These are phyloP conservation scores for Saccharomyces hybrid DNA, from an alignment of 1,139 yeast genomes.

Conservation along the genomic window DNA sequence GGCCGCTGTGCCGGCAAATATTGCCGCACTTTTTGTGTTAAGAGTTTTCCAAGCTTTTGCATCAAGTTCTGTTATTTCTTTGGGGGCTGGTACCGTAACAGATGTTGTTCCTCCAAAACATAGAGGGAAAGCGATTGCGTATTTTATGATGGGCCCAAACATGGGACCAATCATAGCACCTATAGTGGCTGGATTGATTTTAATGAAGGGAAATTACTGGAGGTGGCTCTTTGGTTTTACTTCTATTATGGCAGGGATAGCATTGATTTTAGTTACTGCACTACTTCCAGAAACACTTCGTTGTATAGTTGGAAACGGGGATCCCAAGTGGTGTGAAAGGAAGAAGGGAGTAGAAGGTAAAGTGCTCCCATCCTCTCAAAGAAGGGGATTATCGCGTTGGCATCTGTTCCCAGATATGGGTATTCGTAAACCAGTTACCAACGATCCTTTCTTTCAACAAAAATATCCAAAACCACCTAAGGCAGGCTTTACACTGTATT, in stretches of 20 bases:
- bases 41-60: conserved; percentile 49
- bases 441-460: conserved; percentile 16
- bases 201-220: conserved; percentile 38
- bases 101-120: conserved; percentile 42
- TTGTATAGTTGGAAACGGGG: conserved; percentile 49
- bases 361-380: background rate
- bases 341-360: conserved; percentile 6
- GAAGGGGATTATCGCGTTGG: conserved; percentile 11
- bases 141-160: conserved; percentile 54
- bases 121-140: conserved; percentile 45
- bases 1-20: conserved; percentile 42
- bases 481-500: conserved; percentile 37
- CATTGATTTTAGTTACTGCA: conserved; percentile 35
- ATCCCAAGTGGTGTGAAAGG: conserved; percentile 22
- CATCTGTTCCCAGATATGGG: conserved; percentile 21
- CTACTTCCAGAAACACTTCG: conserved; percentile 49
- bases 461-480: conserved; percentile 43
- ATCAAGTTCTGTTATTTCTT: conserved; percentile 45
- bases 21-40: conserved; percentile 37
- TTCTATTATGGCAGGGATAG: conserved; percentile 38
- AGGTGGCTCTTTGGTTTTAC: conserved; percentile 52
- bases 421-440: conserved; percentile 23
- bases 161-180: conserved; percentile 54
- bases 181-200: conserved; percentile 37
- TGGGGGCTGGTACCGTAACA: conserved; percentile 51